Evolutionary conservation across 176 grass and related monocot species (phyloP), one percentile per base, ranked within the genome.

Genomic region (Oryza brachyantha): DNA sequence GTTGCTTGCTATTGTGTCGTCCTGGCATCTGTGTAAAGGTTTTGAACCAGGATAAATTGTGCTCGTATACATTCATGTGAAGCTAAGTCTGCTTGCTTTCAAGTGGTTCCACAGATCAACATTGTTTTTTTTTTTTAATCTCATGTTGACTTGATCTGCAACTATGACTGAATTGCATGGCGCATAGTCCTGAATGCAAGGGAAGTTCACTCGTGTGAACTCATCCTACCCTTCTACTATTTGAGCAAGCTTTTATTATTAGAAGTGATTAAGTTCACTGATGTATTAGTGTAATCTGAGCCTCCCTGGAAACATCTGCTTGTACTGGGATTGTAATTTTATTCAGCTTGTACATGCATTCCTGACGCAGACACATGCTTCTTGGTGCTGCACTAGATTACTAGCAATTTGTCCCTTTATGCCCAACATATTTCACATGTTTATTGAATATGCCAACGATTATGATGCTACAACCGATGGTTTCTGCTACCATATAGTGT

Each of bases 301-400:
- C 17, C 52, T 81, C 57, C 54, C 65, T 13, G 34, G 32, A 71
- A 25, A 68, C 64, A 32, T 29, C 14, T 75, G 40, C 29, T 76
- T 61, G 31, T 67, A 48, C 38, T 68, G 62, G 32, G 17, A 32
- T 54, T 79, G 39, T 60, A 80, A 5, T 8, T 10, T 35, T 61
- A 75, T 61, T 61, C 8, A 81, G 54, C 41, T 70, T 31, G 27
- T 82, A 43, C 14, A 38, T 72, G 59, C 42, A 65, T 73, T 45
- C 36, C 5, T 72, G 77, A 13, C 40, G 17, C 64, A 29, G 34
- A 34, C 29, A 64, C 65, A 26, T 35, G 38, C 38, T 68, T 6
- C 19, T 29, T 63, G 29, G 28, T 81, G 40, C 8, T 76, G 27
- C 41, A 76, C n/a, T 59, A 60, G 63, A 36, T 45, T 61, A 28